Conservation (phyloP, 2,329 filamentous ascomycete species). For the Apiospora aurea region DNA sequence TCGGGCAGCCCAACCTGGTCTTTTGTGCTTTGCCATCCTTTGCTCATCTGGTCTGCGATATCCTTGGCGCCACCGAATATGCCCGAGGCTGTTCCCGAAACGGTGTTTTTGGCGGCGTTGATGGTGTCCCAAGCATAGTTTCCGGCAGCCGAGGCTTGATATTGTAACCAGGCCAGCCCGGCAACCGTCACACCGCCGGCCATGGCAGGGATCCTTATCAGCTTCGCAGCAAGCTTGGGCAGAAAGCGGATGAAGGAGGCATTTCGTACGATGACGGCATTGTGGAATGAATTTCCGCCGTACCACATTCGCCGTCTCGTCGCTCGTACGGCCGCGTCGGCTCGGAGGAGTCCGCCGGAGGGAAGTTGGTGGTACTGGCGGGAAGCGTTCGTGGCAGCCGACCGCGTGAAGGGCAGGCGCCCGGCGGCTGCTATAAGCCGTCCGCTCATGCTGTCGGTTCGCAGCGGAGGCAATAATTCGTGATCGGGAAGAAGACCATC, state of each 20-base stretch:
- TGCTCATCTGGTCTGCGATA: conserved; percentile 79
- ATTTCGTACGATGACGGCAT: conserved; percentile 70
- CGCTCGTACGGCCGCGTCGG: conserved; percentile 68
- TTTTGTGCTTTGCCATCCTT: conserved; percentile 85
- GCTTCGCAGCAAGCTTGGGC: conserved; percentile 89
- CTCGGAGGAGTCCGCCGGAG: conserved; percentile 72
- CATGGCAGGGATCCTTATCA: conserved; percentile 86
- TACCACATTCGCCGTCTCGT: conserved; percentile 75
- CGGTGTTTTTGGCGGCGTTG: conserved; percentile 74
- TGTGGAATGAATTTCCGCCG: conserved; percentile 85
- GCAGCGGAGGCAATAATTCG: conserved; percentile 41
- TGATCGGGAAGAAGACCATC: conserved; percentile 36
- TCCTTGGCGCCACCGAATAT: conserved; percentile 76
- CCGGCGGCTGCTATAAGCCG: conserved; percentile 45
- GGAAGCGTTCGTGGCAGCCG: conserved; percentile 52
- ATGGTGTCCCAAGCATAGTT: conserved; percentile 72
- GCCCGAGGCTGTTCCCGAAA: conserved; percentile 71
- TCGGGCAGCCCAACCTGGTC: conserved; percentile 73
- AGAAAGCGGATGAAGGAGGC: conserved; percentile 72
- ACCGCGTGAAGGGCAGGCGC: conserved; percentile 39
- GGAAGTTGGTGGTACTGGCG: conserved; percentile 69
- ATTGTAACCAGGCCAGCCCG: conserved; percentile 90
- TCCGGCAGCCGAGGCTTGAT: conserved; percentile 78
- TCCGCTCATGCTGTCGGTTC: conserved; percentile 44
- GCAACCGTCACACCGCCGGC: conserved; percentile 90